These are phyloP conservation scores for Aspergillus baeticus DNA, from an alignment of 495 filamentous ascomycete genomes.

Conservation along the genomic window DNA sequence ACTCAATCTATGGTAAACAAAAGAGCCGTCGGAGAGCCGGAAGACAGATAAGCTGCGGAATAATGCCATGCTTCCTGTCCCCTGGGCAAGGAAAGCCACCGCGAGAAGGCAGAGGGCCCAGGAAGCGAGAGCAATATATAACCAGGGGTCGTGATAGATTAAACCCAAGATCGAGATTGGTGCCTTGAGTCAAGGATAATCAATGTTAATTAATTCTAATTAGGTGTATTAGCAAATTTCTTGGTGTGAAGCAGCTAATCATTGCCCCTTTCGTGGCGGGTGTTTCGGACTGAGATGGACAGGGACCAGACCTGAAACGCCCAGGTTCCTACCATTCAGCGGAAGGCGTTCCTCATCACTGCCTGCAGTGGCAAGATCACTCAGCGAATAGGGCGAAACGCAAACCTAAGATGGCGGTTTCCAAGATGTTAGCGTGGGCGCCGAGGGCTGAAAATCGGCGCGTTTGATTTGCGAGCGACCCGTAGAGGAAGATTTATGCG, in stretches of 20 bases:
- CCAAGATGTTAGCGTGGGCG: slow-evolving; percentile 1
- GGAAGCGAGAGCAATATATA: slow-evolving; percentile 2
- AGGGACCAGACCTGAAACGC: not conserved
- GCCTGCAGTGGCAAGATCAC: not conserved
- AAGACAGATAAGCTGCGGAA: not conserved
- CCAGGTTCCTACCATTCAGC: not conserved
- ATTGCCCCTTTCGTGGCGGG: not conserved
- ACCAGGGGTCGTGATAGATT: slow-evolving; percentile 2
- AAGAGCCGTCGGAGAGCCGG: not conserved
- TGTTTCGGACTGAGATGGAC: not conserved
- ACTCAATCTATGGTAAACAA: not conserved
- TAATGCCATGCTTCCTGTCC: not conserved
- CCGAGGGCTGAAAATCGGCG: slow-evolving; percentile 4
- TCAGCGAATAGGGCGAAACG: slow-evolving; percentile 3
- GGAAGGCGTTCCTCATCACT: not conserved
- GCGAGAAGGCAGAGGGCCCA: not conserved
- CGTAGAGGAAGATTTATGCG: not conserved
- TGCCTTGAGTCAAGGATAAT: slow-evolving; percentile 3
- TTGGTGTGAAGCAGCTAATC: not conserved
- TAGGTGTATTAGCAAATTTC: not conserved
- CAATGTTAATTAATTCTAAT: slow-evolving; percentile 4
- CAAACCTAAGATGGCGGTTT: not conserved
- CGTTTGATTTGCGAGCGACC: not conserved
- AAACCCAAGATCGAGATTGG: not conserved
- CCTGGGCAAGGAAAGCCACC: not conserved